Evolutionary conservation across 345 rosid genomes (phyloP).

Genomic region (Hypericum androsaemum): DNA sequence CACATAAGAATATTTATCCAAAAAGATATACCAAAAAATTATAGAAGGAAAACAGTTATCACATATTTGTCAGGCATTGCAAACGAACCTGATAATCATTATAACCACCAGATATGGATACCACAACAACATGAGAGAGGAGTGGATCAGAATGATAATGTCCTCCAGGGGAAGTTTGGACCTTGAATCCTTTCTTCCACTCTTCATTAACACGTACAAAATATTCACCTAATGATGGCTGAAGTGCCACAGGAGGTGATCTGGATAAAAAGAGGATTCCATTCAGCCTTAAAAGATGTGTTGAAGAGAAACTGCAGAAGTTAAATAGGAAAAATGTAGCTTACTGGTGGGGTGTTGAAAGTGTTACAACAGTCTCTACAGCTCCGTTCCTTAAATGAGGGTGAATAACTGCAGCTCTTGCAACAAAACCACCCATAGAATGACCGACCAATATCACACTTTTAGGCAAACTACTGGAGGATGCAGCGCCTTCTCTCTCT

Average conservation of each 20-base stretch:
- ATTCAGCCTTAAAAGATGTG: slow-evolving; percentile 19
- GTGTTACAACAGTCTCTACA: slow-evolving; percentile 80
- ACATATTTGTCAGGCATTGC: no score
- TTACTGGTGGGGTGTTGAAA: slow-evolving; percentile 96
- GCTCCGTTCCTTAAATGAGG: slow-evolving; percentile 69
- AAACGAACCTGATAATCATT: slow-evolving; percentile 76
- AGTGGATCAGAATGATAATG: slow-evolving; percentile 41
- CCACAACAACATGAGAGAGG: slow-evolving; percentile 66
- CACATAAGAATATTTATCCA: no score
- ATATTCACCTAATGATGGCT: slow-evolving; percentile 89
- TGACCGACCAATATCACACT: slow-evolving; percentile 95
- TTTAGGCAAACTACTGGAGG: slow-evolving; percentile 53
- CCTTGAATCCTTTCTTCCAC: slow-evolving; percentile 80
- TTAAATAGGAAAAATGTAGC: slow-evolving; percentile 21
- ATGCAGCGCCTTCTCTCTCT: slow-evolving; percentile 68
- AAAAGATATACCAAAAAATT: not conserved
- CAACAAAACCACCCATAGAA: slow-evolving; percentile 99
- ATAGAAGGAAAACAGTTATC: slow-evolving; percentile 1
- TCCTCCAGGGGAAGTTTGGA: slow-evolving; percentile 43
- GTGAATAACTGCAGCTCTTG: slow-evolving; percentile 90
- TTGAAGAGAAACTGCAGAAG: slow-evolving; percentile 12
- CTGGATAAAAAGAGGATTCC: slow-evolving; percentile 40
- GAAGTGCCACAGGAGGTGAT: slow-evolving; percentile 93
- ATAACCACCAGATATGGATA: slow-evolving; percentile 87
- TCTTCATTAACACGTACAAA: slow-evolving; percentile 61